These are phyloP conservation scores for Ochetophila trinervis DNA, from an alignment of 306 rosid species.

Conservation along the genomic window DNA sequence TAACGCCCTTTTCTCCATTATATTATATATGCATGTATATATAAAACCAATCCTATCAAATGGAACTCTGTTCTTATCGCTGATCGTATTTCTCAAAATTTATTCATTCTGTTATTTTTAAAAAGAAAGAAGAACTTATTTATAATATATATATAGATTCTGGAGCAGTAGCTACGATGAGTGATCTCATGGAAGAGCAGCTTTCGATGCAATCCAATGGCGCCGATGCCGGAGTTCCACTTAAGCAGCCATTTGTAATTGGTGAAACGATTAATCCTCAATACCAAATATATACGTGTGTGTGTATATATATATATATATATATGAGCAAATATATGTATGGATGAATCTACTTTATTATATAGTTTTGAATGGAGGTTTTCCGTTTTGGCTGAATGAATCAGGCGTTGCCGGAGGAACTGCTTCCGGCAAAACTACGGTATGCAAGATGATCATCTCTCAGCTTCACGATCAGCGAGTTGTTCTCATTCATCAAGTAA, in stretches of 20 bases:
- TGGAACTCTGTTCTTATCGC: no score
- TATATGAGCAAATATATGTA: no score
- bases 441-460: slow-evolving; percentile 27
- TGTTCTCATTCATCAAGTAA: slow-evolving; percentile 25
- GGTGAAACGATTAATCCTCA: background rate
- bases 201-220: background rate
- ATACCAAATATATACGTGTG: background rate
- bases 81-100: no score
- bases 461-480: slow-evolving; percentile 26
- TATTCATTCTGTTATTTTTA: background rate
- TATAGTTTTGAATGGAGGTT: background rate
- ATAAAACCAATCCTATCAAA: no score
- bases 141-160: background rate
- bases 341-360: no score
- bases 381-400: background rate
- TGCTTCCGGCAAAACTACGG: slow-evolving; percentile 26
- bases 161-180: slow-evolving; percentile 1
- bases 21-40: no score
- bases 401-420: slow-evolving; percentile 29
- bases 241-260: slow-evolving; percentile 16
- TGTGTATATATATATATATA: background rate
- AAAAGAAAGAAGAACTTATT: background rate
- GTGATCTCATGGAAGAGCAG: background rate
- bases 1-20: no score
- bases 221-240: background rate